Base-by-base conservation (phyloP, 2,329 filamentous ascomycete species). In the Trichoderma asperellum region DNA sequence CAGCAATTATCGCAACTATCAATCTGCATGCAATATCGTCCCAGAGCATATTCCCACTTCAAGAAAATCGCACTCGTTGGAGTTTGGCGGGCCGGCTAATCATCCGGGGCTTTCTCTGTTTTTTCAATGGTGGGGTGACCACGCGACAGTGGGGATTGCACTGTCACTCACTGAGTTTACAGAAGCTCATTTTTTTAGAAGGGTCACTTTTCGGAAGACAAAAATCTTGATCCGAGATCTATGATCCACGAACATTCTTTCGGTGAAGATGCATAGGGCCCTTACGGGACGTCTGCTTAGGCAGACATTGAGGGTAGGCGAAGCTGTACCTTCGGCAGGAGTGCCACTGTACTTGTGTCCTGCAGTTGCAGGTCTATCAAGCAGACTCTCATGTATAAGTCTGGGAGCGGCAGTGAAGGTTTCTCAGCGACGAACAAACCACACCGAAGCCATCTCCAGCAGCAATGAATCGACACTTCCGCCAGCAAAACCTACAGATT, bases 261-360 rank as follows among this genome's bases (percentile, higher is more conserved):
- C 16, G 5, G 6, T 6, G 32, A 58, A 11, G 11, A 85, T 85
- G 84, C 83, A 84, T 74, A 80, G 83, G 58, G 81, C 79, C 69
- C 75, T 82, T 53, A 75, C 81, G 59, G 79, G 78, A 59, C 77
- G 79, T 77, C 83, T 82, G 80, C 77, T 85, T 34, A 79, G 78
- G 49, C 77, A 79, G 69, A 81, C 81, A 16, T 72, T 85, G 60
- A 80, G 79, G n/a, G 79, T 83, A 8, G 76, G 78, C 32, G 83
- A 84, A 65, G 74, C 75, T 34, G 73, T 79, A 10, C 68, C 76
- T 34, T 74, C 75, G 2, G 69, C 79, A 34, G 81, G 83, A 56
- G 75, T 86, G 43, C 84, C 84, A 27, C 70, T 83, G 0, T 86
- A 84, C 72, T 76, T 87, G 21, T 86, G 84, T 73, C 85, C 85